These are phyloP conservation scores for Thraustotheca clavata DNA, from an alignment of 352 stramenopile genomes.

Conservation along the genomic window DNA sequence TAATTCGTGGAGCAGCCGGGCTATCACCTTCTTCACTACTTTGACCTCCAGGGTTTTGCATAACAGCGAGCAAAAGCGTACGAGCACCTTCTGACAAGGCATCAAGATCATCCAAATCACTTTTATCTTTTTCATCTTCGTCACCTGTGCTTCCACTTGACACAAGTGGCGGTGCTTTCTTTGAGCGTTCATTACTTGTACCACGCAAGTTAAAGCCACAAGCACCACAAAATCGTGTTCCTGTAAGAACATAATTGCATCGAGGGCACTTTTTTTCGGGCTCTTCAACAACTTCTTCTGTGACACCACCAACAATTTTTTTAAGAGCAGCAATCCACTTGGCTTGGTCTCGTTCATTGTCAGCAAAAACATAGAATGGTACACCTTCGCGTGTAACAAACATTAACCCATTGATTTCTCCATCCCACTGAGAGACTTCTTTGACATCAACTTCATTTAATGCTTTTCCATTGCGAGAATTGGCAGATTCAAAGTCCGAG, in stretches of 20 bases:
- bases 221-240: slow-evolving; percentile 78
- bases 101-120: slow-evolving; percentile 78
- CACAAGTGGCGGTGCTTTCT: slow-evolving; percentile 9
- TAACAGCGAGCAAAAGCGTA: slow-evolving; percentile 76
- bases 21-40: slow-evolving; percentile 52
- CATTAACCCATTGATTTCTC: slow-evolving; percentile 82
- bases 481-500: slow-evolving; percentile 80
- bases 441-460: slow-evolving; percentile 75
- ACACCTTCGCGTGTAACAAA: slow-evolving; percentile 85
- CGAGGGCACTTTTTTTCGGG: slow-evolving; percentile 75
- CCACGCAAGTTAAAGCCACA: slow-evolving; percentile 82
- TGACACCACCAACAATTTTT: slow-evolving; percentile 41
- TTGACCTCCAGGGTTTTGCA: slow-evolving; percentile 79
- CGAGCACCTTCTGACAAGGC: slow-evolving; percentile 76
- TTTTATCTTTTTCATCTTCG: slow-evolving; percentile 59
- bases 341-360: slow-evolving; percentile 78
- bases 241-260: slow-evolving; percentile 76
- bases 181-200: slow-evolving; percentile 48
- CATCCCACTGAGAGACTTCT: slow-evolving; percentile 80
- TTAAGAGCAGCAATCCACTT: slow-evolving; percentile 84
- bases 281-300: slow-evolving; percentile 32
- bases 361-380: slow-evolving; percentile 86
- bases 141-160: slow-evolving; percentile 21
- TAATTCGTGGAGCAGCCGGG: slow-evolving; percentile 35
- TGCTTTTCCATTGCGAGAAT: slow-evolving; percentile 65